Conservation (phyloP, 768 basidiomycete genomes). For the Amanita muscaria region DNA sequence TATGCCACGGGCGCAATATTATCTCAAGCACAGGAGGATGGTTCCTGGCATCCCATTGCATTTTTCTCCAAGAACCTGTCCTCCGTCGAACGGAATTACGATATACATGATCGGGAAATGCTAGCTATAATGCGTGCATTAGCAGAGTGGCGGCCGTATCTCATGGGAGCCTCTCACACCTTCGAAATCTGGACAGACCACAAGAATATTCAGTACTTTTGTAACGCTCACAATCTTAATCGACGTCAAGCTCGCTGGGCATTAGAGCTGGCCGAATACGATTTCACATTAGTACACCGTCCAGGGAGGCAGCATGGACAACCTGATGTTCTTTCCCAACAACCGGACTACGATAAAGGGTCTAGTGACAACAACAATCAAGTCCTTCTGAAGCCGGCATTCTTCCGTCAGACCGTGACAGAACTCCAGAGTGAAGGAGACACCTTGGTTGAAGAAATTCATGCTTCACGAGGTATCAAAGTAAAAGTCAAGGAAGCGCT, state of each 20-base stretch:
- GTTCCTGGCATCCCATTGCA: constrained; percentile 20
- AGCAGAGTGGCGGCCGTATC: not conserved
- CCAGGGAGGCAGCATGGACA: not conserved
- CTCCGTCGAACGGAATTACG: constrained; percentile 32
- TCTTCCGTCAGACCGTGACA: too few relatives aligned
- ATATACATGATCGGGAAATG: constrained; percentile 38
- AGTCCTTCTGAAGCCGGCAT: not conserved
- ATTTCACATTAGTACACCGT: not conserved
- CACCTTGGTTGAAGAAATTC: too few relatives aligned
- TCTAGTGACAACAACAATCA: not conserved
- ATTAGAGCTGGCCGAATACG: not conserved
- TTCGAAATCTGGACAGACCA: constrained; percentile 12
- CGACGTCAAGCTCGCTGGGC: not conserved
- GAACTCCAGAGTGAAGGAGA: too few relatives aligned
- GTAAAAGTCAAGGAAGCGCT: too few relatives aligned
- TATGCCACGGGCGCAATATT: too few relatives aligned
- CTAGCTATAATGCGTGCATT: constrained; percentile 35
- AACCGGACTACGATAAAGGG: too few relatives aligned
- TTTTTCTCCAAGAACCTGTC: constrained; percentile 23
- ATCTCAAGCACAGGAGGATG: too few relatives aligned
- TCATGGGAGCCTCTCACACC: too few relatives aligned
- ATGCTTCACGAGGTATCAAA: too few relatives aligned
- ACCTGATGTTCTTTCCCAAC: not conserved
- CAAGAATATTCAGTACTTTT: constrained; percentile 14
- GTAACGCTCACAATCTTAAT: not conserved